Base-by-base conservation (phyloP, 192 early-diverging fungal species). In the Coemansia sp. region DNA sequence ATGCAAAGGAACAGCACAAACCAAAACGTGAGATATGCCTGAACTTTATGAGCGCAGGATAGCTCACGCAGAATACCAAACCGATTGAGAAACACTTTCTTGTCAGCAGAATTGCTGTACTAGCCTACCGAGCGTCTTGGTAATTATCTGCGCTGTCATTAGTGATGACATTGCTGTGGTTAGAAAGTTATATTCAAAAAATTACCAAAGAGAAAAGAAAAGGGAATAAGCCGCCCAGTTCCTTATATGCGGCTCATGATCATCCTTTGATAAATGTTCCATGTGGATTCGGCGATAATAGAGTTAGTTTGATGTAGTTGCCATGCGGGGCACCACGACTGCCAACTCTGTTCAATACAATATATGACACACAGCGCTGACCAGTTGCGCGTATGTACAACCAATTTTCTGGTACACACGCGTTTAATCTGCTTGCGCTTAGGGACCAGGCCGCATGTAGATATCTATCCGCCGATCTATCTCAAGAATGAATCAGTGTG, bases 21-120 rank as follows among this genome's bases (percentile, higher is more conserved):
- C 7, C 2, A 34, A 34, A 34, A 34, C 6, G 31, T 9, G 31
- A 34, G 8, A 34, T 34, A 9, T 34, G 4, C 31, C 31, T 5
- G 31, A 34, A 8, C 31, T 5, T 34, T 8, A 8, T 34, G 31
- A 34, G 31, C 8, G 31, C 31, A 7, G 31, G 31, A 34, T 34
- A 34, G 6, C 78, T 82, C 5, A 85, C 72, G 7, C 70, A 63
- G 36, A 7, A 81, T 70, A 5, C 84, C 87, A 12, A 60, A 47
- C 5, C 34, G n/a, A 14, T 74, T 56, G 28, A 87, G 50, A 11
- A 78, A 26, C 15, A 71, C 75, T 46, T 85, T 56, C 44, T 85
- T 78, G 4, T 76, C 74, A 31, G 31, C 31, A 48, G 46, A 15
- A 19, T 15, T 48, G 46, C 46, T 48, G 46, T 19, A 48, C 17